Evolutionary conservation across 2,329 filamentous ascomycete genomes (phyloP).

Genomic region (Blastomyces parvus): DNA sequence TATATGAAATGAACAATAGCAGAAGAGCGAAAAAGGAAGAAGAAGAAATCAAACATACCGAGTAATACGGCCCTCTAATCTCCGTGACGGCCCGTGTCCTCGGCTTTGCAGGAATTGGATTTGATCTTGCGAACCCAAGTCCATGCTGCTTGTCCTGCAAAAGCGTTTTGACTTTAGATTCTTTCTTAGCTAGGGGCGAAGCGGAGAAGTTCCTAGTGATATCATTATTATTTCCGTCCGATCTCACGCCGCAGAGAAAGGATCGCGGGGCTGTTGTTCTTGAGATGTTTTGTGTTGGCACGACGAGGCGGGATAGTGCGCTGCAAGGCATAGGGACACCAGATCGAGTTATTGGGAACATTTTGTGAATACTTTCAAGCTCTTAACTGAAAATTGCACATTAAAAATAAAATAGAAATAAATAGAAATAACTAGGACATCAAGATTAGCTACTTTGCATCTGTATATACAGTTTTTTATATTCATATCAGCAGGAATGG

Average conservation of each 20-base stretch:
- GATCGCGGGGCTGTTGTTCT: background rate
- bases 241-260: background rate
- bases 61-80: slow-evolving; percentile 49
- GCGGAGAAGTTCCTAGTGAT: background rate
- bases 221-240: background rate
- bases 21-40: background rate
- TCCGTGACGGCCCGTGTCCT: slow-evolving; percentile 44
- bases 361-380: background rate
- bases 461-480: background rate
- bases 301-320: background rate
- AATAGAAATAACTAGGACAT: background rate
- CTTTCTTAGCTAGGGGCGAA: background rate
- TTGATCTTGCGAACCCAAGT: slow-evolving; percentile 45
- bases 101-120: slow-evolving; percentile 41
- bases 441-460: background rate
- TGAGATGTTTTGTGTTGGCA: background rate
- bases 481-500: background rate
- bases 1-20: background rate
- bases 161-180: slow-evolving; percentile 26
- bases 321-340: background rate
- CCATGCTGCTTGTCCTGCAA: slow-evolving; percentile 42
- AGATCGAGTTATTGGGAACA: background rate
- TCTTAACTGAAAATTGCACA: background rate
- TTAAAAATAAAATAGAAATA: background rate
- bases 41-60: slow-evolving; percentile 23